A percentile compares a stretch with the other conserved stretches of the same genome.
phyloP scores from a whole-genome alignment of 306 rosid species.

The Prinsepia uniflora region DNA sequence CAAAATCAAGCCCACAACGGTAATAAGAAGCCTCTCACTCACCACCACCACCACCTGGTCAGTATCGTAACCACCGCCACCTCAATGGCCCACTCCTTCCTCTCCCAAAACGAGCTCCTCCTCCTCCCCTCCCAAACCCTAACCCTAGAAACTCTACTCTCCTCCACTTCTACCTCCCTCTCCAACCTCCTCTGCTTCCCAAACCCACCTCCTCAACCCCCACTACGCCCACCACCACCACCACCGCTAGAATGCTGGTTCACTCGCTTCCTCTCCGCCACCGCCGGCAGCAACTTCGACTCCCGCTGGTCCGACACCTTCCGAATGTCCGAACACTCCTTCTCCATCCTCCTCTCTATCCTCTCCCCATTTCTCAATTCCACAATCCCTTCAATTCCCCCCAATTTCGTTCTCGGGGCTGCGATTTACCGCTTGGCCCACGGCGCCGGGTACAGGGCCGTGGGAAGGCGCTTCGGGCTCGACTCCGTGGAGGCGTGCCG shows the following conservation, averaged over 20 bases:
- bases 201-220: constrained; percentile 23
- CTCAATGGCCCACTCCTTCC: constrained; percentile 47
- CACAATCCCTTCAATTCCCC: constrained; percentile 34
- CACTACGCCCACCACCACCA: constrained; percentile 1
- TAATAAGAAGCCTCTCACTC: constrained; percentile 9
- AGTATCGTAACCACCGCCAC: constrained; percentile 36
- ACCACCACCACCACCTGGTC: constrained; percentile 15
- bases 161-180: constrained; percentile 39
- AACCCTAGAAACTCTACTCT: constrained; percentile 44
- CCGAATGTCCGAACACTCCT: constrained; percentile 61
- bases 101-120: constrained; percentile 48
- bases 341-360: constrained; percentile 50
- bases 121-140: constrained; percentile 60
- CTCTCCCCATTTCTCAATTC: constrained; percentile 33
- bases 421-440: constrained; percentile 72
- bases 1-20: neutral
- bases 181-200: constrained; percentile 12
- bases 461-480: constrained; percentile 55
- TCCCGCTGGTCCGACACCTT: constrained; percentile 52
- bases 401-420: constrained; percentile 56
- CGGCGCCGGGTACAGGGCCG: constrained; percentile 53
- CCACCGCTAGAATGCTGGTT: constrained; percentile 48
- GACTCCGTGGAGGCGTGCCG: constrained; percentile 50
- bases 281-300: constrained; percentile 23
- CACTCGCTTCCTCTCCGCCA: constrained; percentile 50